These are phyloP conservation scores for Russula griseocarnosa DNA, from an alignment of 768 basidiomycete species.

Conservation along the genomic window DNA sequence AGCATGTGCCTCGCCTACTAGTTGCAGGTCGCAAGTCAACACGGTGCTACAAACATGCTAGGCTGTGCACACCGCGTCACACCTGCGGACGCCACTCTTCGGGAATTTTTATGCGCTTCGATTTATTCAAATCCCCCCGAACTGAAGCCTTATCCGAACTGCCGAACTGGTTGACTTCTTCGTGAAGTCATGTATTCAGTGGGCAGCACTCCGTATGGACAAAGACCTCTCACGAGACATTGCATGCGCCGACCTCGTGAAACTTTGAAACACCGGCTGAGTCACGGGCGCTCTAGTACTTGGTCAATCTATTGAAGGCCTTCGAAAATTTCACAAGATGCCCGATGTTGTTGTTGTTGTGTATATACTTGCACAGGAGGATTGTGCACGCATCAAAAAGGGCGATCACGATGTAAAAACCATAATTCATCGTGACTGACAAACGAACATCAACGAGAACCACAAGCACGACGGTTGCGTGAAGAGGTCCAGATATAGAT, in stretches of 20 bases:
- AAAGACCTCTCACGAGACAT: neutral
- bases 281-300: conserved; percentile 1
- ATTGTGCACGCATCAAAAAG: conserved; percentile 22
- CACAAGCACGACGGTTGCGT: neutral
- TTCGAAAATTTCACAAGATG: conserved; percentile 11
- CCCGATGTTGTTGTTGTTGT: conserved; percentile 17
- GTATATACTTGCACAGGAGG: conserved; percentile 1
- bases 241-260: conserved; percentile 22
- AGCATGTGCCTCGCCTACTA: conserved; percentile 2
- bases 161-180: neutral
- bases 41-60: conserved; percentile 5
- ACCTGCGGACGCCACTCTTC: conserved; percentile 12
- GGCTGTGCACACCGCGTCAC: conserved; percentile 22
- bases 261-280: conserved; percentile 7
- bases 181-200: neutral
- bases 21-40: neutral
- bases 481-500: conserved; percentile 1
- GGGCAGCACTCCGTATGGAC: neutral
- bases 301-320: conserved; percentile 16
- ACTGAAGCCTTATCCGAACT: neutral
- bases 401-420: conserved; percentile 15
- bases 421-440: conserved; percentile 2
- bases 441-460: conserved; percentile 10
- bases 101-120: conserved; percentile 5
- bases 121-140: neutral